A percentile compares a stretch with the other conserved stretches of the same genome.
Conservation (phyloP, 495 filamentous ascomycete genomes). For the Penicillium macrosclerotiorum region DNA sequence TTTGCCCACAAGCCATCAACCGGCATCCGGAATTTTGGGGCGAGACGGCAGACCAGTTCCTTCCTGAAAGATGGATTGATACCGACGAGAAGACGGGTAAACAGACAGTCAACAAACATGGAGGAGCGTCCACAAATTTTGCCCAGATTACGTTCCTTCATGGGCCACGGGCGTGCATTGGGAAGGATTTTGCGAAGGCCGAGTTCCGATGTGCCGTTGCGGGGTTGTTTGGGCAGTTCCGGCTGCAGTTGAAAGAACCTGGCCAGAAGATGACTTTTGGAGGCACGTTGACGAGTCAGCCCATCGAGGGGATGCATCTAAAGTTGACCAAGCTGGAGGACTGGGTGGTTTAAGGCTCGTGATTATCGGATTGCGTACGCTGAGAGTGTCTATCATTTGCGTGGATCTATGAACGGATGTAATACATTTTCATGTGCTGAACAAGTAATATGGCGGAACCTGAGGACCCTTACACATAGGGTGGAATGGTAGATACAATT, state of each 20-base stretch:
- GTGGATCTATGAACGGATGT: too few species aligned
- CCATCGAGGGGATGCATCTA: slow-evolving; percentile 60
- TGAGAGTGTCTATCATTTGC: too few species aligned
- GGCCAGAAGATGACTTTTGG: slow-evolving; percentile 56
- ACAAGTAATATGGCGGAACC: too few species aligned
- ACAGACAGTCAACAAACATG: slow-evolving; percentile 20
- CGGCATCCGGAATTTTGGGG: slow-evolving; percentile 36
- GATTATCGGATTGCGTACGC: not conserved
- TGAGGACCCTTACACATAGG: too few species aligned
- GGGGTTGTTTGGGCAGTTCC: slow-evolving; percentile 27
- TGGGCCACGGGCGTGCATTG: slow-evolving; percentile 44
- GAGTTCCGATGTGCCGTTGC: slow-evolving; percentile 33
- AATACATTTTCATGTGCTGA: too few species aligned
- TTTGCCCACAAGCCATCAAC: slow-evolving; percentile 39
- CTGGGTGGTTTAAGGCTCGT: slow-evolving; percentile 47
- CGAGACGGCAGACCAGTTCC: slow-evolving; percentile 34
- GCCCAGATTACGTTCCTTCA: slow-evolving; percentile 45
- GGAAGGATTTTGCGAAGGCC: slow-evolving; percentile 41
- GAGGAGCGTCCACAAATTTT: slow-evolving; percentile 39
- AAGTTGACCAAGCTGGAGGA: slow-evolving; percentile 56
- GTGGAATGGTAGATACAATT: too few species aligned
- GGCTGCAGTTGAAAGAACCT: slow-evolving; percentile 53
- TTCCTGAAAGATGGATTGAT: slow-evolving; percentile 48
- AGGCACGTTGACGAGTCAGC: slow-evolving; percentile 60
- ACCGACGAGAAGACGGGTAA: slow-evolving; percentile 19